A percentile compares a stretch with the other conserved stretches of the same genome.
These are phyloP conservation scores for Moesziomyces antarcticus DNA, from an alignment of 1,284 basidiomycete species.

Conservation along the genomic window DNA sequence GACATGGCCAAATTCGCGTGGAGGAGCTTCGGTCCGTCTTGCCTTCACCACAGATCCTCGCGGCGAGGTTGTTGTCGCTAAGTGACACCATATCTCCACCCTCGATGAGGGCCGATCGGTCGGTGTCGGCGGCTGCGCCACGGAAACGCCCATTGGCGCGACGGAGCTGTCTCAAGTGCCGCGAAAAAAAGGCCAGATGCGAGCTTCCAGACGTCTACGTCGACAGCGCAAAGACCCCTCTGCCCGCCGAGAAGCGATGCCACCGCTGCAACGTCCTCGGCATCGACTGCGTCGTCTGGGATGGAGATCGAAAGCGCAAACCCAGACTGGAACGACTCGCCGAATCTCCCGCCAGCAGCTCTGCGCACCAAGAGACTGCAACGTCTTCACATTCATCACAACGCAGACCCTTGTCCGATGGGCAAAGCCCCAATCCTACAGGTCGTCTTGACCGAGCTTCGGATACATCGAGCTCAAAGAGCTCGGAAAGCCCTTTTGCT, in stretches of 20 bases:
- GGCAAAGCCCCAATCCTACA: neutral
- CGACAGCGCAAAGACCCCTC: constrained; percentile 30
- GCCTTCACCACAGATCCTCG: too few species aligned
- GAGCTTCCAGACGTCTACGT: constrained; percentile 49
- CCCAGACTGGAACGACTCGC: constrained; percentile 2
- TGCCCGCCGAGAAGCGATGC: constrained; percentile 30
- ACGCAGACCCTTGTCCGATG: too few species aligned
- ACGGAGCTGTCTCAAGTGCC: constrained; percentile 49
- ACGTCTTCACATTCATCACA: neutral
- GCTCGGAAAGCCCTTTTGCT: too few species aligned
- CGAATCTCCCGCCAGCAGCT: constrained; percentile 1
- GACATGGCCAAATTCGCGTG: too few species aligned
- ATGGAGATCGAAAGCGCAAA: constrained; percentile 50
- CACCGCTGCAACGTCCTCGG: constrained; percentile 39
- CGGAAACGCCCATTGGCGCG: constrained; percentile 34
- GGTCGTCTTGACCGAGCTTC: neutral
- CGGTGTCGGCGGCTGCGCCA: neutral
- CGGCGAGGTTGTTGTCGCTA: too few species aligned
- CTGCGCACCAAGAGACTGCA: constrained; percentile 3
- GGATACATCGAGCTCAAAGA: too few species aligned
- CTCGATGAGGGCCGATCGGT: too few species aligned
- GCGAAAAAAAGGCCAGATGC: constrained; percentile 48
- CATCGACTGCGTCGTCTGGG: constrained; percentile 49
- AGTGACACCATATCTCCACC: too few species aligned
- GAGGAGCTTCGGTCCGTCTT: too few species aligned